Evolutionary conservation across 805 yeast species (phyloP).

Genomic region (Novakomyces olei): DNA sequence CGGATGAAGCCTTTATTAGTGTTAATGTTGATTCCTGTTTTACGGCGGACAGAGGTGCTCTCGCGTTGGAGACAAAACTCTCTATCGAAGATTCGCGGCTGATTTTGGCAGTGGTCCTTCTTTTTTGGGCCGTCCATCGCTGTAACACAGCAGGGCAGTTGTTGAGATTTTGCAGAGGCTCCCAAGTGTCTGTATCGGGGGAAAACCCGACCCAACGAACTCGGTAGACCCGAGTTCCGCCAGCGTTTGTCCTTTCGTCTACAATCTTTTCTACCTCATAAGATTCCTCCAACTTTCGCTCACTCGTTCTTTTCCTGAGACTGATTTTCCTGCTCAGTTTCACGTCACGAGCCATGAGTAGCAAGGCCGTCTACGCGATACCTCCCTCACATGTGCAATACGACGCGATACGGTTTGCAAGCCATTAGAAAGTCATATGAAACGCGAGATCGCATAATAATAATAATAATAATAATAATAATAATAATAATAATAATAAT

Average conservation of each 20-base stretch:
- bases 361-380: too few species aligned
- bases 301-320: too few species aligned
- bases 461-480: too few species aligned
- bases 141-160: not conserved
- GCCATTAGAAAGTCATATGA: too few species aligned
- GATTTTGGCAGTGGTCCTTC: not conserved
- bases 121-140: constrained; percentile 1
- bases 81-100: not conserved
- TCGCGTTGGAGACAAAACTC: not conserved
- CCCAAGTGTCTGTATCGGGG: constrained; percentile 3
- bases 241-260: constrained; percentile 1
- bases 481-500: too few species aligned
- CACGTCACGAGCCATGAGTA: too few species aligned
- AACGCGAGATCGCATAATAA: too few species aligned
- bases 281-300: too few species aligned
- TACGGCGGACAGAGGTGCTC: not conserved
- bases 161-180: constrained; percentile 2
- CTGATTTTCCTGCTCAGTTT: too few species aligned
- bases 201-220: constrained; percentile 2
- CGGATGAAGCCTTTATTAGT: too few species aligned
- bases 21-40: not conserved
- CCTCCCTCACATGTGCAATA: too few species aligned
- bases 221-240: not conserved
- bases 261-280: constrained; percentile 4
- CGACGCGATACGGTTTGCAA: too few species aligned